phyloP scores from a whole-genome alignment of 2,329 filamentous ascomycete species.

The Ophiostoma perfectum region DNA sequence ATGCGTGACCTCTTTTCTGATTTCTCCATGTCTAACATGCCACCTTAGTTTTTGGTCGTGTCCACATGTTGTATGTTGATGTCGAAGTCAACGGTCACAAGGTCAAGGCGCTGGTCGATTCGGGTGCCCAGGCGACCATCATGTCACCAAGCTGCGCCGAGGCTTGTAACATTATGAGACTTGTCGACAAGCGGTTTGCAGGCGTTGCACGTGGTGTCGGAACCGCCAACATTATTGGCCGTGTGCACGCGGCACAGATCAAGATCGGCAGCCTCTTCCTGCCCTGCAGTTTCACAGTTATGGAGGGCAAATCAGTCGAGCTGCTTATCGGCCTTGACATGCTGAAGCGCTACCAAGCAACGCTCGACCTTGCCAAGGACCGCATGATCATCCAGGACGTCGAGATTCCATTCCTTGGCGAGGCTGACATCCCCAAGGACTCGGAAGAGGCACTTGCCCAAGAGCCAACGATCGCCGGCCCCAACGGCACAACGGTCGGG shows the following conservation, averaged over 20 bases:
- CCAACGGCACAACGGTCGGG: slow-evolving; percentile 84
- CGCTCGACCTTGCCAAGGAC: slow-evolving; percentile 79
- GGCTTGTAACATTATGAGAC: slow-evolving; percentile 88
- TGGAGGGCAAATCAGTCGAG: slow-evolving; percentile 97
- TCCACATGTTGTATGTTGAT: slow-evolving; percentile 94
- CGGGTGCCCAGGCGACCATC: slow-evolving; percentile 94
- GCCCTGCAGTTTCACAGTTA: slow-evolving; percentile 95
- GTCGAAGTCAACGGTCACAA: slow-evolving; percentile 90
- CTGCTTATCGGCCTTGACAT: slow-evolving; percentile 91
- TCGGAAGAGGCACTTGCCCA: slow-evolving; percentile 65
- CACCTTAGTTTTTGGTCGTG: slow-evolving; percentile 74
- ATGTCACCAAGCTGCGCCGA: slow-evolving; percentile 95
- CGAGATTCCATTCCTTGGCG: slow-evolving; percentile 83
- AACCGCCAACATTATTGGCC: slow-evolving; percentile 87
- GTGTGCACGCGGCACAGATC: slow-evolving; percentile 92
- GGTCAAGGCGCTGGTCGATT: slow-evolving; percentile 95
- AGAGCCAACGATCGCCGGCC: slow-evolving; percentile 79
- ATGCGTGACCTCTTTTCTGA: too few species aligned
- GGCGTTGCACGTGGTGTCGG: slow-evolving; percentile 91
- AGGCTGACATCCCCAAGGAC: slow-evolving; percentile 88
- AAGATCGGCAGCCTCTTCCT: slow-evolving; percentile 83
- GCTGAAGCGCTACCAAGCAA: slow-evolving; percentile 91
- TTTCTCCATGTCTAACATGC: not conserved
- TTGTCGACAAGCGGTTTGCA: slow-evolving; percentile 87
- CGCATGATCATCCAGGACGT: slow-evolving; percentile 82